phyloP scores from a whole-genome alignment of 2,329 filamentous ascomycete genomes.

The Ceratocystis huliohia region DNA sequence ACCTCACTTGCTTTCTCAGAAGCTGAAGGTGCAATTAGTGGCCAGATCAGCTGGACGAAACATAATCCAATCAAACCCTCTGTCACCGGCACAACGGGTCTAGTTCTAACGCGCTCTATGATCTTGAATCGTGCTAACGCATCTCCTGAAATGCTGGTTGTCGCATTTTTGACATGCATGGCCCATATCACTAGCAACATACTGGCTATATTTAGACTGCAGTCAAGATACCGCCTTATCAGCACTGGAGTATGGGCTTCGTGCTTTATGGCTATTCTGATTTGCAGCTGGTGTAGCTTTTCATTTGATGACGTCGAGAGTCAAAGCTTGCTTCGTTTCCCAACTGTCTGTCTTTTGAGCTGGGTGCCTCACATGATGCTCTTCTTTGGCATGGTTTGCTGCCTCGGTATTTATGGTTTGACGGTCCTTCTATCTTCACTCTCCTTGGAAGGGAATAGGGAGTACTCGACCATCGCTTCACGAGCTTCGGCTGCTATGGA shows the following conservation, averaged over 20 bases:
- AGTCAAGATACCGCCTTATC: conserved; percentile 65
- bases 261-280: conserved; percentile 76
- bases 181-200: conserved; percentile 78
- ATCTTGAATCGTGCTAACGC: conserved; percentile 75
- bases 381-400: conserved; percentile 62
- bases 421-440: conserved; percentile 62
- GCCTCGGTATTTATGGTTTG: conserved; percentile 61
- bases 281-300: conserved; percentile 58
- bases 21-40: conserved; percentile 75
- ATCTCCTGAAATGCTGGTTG: conserved; percentile 73
- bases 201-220: conserved; percentile 66
- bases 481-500: conserved; percentile 48
- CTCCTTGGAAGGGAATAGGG: conserved; percentile 8
- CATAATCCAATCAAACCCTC: conserved; percentile 39
- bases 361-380: conserved; percentile 93
- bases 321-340: conserved; percentile 68
- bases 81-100: conserved; percentile 25
- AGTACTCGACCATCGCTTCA: conserved; percentile 2
- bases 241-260: conserved; percentile 84
- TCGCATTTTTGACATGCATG: conserved; percentile 77
- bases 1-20: conserved; percentile 93
- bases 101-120: conserved; percentile 43
- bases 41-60: conserved; percentile 59
- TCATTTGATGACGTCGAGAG: conserved; percentile 46
- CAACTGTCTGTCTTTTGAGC: conserved; percentile 86